phyloP scores from a whole-genome alignment of 495 filamentous ascomycete species.

The Tetracladium marchalianum region DNA sequence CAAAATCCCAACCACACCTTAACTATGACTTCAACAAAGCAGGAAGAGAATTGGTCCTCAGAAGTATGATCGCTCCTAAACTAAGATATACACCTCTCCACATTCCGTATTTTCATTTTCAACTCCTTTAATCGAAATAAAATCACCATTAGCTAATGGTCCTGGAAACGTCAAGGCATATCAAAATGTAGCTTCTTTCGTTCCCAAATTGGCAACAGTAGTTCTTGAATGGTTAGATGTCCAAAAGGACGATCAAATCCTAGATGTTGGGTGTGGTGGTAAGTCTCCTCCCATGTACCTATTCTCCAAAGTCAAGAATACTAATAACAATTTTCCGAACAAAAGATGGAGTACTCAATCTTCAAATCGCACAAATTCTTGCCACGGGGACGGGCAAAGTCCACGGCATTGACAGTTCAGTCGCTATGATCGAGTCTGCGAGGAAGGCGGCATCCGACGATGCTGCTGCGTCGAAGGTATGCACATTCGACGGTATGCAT shows the following conservation, averaged over 20 bases:
- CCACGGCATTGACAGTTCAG: conserved; percentile 56
- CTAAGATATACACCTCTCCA: neutral
- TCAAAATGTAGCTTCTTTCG: conserved; percentile 57
- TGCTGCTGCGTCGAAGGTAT: conserved; percentile 24
- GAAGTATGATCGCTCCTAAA: conserved; percentile 27
- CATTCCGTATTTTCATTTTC: neutral
- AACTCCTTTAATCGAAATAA: too few species aligned
- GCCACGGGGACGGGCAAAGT: conserved; percentile 34
- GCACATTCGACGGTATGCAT: too few species aligned
- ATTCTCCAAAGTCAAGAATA: neutral
- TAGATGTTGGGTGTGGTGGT: conserved; percentile 71
- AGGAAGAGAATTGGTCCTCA: conserved; percentile 39
- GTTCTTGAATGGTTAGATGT: conserved; percentile 56
- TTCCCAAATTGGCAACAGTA: conserved; percentile 55
- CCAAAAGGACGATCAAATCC: conserved; percentile 47
- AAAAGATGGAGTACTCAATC: conserved; percentile 54
- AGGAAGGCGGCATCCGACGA: conserved; percentile 19
- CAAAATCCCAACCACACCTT: too few species aligned
- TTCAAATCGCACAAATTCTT: conserved; percentile 35
- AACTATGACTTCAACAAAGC: neutral
- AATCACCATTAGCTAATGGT: conserved; percentile 1
- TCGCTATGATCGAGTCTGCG: conserved; percentile 53
- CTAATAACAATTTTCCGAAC: neutral
- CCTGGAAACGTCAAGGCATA: conserved; percentile 37
- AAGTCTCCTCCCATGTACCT: conserved; percentile 7